Base-by-base conservation (phyloP, 176 grass and related monocot species). In the Carex littledalei region DNA sequence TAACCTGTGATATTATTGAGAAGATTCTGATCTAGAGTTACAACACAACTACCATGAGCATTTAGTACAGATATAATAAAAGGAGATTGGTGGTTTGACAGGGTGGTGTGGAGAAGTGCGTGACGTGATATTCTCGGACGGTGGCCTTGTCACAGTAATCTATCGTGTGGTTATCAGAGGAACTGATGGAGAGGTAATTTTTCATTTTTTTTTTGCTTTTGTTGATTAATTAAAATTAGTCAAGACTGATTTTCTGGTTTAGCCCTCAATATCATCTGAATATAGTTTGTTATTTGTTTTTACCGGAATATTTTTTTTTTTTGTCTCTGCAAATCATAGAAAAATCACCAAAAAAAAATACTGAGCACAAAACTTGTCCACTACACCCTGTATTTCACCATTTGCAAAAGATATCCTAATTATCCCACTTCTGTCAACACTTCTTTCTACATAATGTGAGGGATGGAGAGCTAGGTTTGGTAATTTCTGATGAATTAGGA, bases 101-200 rank as follows among this genome's bases (percentile, higher is more conserved):
- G 94, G 94, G 79, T 97, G 94, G 94, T 97, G 94, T 71, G 94
- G 94, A 80, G 94, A 97, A 94, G 87, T 97, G 70, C 87, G 94
- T 26, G 77, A 92, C 88, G 92, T 97, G 68, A 92, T 85, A 50
- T 94, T 92, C 87, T 92, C 85, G 24, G 84, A 89, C 13, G 82
- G 85, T 82, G 94, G 92, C 84, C 90, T 82, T 86, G 92, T 97
- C 49, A 97, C 94, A 11, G 94, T 97, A 81, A 87, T 94, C 24
- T 97, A 97, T 85, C 92, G 94, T 17, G 87, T 97, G 73, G 92
- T 91, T 79, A 89, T 97, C 47, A 86, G 84, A 86, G 94, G 92
- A 94, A 94, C 82, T 2, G 94, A 97, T 79, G 94, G 92, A 89
- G 94, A 94, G 94, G 94, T 97, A 92, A 63, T 73, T 37, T 7